A percentile compares a stretch with the other conserved stretches of the same genome.
Conservation (phyloP, 495 filamentous ascomycete species). For the Tetracladium setigerum region DNA sequence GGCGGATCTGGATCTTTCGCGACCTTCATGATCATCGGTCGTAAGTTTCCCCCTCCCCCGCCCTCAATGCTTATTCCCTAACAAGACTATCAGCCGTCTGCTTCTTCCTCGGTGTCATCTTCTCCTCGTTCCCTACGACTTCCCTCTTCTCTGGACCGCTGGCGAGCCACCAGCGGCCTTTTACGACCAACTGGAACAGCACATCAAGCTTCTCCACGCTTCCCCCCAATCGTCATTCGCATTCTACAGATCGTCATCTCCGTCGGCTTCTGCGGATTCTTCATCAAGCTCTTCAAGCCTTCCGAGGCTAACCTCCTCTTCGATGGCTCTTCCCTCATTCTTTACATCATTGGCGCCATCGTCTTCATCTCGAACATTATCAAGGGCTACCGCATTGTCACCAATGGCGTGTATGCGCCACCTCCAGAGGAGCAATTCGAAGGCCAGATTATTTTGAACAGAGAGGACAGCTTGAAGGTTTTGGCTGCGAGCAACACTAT, state of each 20-base stretch:
- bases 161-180: constrained; percentile 52
- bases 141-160: constrained; percentile 87
- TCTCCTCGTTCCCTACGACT: constrained; percentile 98
- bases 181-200: constrained; percentile 73
- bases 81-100: constrained; percentile 15
- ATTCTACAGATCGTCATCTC: constrained; percentile 89
- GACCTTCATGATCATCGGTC: constrained; percentile 92
- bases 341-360: constrained; percentile 85
- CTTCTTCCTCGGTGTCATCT: constrained; percentile 98
- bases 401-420: constrained; percentile 41
- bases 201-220: constrained; percentile 78
- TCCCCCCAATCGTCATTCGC: constrained; percentile 82
- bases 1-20: constrained; percentile 56
- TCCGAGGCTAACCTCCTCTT: constrained; percentile 92
- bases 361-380: constrained; percentile 94
- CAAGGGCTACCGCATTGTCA: constrained; percentile 79
- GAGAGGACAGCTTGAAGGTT: constrained; percentile 85
- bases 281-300: constrained; percentile 88
- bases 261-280: constrained; percentile 81
- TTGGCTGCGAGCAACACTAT: constrained; percentile 96
- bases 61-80: neutral
- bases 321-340: constrained; percentile 82
- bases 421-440: constrained; percentile 46
- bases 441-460: constrained; percentile 46
- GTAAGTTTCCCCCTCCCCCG: constrained; percentile 41